Evolutionary conservation across 2,329 filamentous ascomycete genomes (phyloP), one percentile per base, ranked within the genome.

Genomic region (Fusarium sp.): DNA sequence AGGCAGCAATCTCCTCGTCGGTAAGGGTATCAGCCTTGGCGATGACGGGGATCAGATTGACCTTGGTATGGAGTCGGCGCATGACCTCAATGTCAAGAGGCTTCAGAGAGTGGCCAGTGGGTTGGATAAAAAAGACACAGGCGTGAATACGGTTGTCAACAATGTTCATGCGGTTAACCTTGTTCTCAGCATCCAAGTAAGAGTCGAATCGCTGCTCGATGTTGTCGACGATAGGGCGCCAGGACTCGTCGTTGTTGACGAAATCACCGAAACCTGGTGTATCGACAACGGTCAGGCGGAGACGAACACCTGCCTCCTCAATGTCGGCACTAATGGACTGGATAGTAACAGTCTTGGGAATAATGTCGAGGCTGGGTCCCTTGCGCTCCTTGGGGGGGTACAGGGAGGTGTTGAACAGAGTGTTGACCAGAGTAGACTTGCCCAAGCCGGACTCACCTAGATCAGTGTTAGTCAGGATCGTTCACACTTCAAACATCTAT

Each of bases 81-180:
- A 99, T 99, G 76, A 99, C 96, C 88, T 99, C 96, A 76, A 99
- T 98, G 82, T 99, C 96, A 75, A 99, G 89, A 74, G 96, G 96
- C 92, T 99, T 99, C 81, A 99, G 88, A 39, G 96, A 97, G 89
- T 99, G 96, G 71, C 96, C 96, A 38, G 96, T 99, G 77, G 96
- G 96, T 87, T 99, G 96, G 80, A 99, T 98, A 88, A 99, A 99
- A 91, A 98, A 99, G 73, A 99, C 96, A 81, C 97, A 98, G 64
- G 96, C 96, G 81, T 99, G 96, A 74, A 99, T 97, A 80, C 96
- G 94, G 90, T 98, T 99, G 87, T 99, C 96, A 73, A 99, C 93
- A 84, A 98, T 98, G 90, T 99, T 99, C 92, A 98, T 98, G 80
- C 96, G 94, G 89, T 99, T 99, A 84, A 99, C 95, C 91, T 98